These are phyloP conservation scores for Millerozyma miso DNA, from an alignment of 805 yeast genomes.

Conservation along the genomic window DNA sequence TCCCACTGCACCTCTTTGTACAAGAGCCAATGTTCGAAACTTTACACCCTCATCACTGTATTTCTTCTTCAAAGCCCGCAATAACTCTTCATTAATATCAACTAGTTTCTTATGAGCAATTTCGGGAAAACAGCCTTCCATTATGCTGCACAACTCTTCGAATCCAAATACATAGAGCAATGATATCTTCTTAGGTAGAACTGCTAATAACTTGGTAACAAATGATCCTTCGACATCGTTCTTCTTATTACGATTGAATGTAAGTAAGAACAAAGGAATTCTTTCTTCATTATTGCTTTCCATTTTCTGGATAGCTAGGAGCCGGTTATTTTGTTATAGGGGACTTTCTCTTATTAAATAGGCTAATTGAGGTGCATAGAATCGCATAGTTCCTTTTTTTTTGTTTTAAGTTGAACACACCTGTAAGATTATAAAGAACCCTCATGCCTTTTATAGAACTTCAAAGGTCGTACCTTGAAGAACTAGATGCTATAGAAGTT, in stretches of 20 bases:
- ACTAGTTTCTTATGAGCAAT: slow-evolving; percentile 35
- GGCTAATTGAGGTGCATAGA: not conserved
- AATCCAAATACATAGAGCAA: slow-evolving; percentile 58
- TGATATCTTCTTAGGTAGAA: slow-evolving; percentile 31
- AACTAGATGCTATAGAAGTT: slow-evolving; percentile 65
- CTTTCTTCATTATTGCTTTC: not conserved
- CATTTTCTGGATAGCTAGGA: too few species aligned
- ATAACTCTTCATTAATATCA: slow-evolving; percentile 28
- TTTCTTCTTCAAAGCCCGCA: slow-evolving; percentile 28
- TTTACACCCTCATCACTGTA: slow-evolving; percentile 24
- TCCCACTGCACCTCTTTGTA: slow-evolving; percentile 58
- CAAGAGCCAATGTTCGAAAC: slow-evolving; percentile 40
- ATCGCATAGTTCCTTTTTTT: not conserved
- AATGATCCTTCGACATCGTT: slow-evolving; percentile 32
- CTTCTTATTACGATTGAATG: slow-evolving; percentile 56
- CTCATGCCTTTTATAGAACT: slow-evolving; percentile 22
- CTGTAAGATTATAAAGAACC: not conserved
- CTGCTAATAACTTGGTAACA: slow-evolving; percentile 19
- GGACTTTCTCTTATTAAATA: not conserved
- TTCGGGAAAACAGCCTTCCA: slow-evolving; percentile 48
- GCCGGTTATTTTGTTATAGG: too few species aligned
- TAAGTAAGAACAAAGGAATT: slow-evolving; percentile 30
- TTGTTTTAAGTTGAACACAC: not conserved
- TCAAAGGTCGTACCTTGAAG: slow-evolving; percentile 46
- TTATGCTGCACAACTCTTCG: slow-evolving; percentile 56